Evolutionary conservation across 768 basidiomycete species (phyloP).

Genomic region (Pleurotus djamor): DNA sequence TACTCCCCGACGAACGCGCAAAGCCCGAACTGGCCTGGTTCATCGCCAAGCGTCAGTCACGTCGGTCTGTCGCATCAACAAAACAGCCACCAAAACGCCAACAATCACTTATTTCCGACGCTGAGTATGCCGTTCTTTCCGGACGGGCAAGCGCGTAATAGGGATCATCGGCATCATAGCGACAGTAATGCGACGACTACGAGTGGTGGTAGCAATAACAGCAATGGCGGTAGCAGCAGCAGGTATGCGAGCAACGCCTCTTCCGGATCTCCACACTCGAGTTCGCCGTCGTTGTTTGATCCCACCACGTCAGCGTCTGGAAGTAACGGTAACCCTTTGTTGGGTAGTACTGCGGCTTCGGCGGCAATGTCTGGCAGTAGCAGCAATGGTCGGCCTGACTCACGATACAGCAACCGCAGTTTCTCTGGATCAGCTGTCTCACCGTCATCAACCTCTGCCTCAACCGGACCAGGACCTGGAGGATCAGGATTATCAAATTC

Average conservation of each 20-base stretch:
- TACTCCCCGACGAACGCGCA: constrained; percentile 13
- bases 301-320: not conserved
- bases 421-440: not conserved
- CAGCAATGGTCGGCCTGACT: not conserved
- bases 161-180: constrained; percentile 7
- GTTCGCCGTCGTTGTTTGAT: constrained; percentile 25
- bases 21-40: not conserved
- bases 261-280: constrained; percentile 25
- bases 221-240: not conserved
- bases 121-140: constrained; percentile 60
- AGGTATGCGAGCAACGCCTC: constrained; percentile 25
- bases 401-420: constrained; percentile 3
- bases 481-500: too few species aligned
- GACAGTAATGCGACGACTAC: too few species aligned
- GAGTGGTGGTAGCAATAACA: not conserved
- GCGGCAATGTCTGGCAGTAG: not conserved
- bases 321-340: not conserved
- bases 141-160: constrained; percentile 20
- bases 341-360: not conserved
- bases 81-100: constrained; percentile 7
- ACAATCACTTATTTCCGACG: constrained; percentile 42
- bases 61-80: constrained; percentile 2
- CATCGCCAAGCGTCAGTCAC: constrained; percentile 4
- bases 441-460: not conserved
- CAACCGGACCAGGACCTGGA: not conserved